A percentile compares a stretch with the other conserved stretches of the same genome.
Conservation (phyloP, 1,284 basidiomycete species). For the Leccinum subfulvum region DNA sequence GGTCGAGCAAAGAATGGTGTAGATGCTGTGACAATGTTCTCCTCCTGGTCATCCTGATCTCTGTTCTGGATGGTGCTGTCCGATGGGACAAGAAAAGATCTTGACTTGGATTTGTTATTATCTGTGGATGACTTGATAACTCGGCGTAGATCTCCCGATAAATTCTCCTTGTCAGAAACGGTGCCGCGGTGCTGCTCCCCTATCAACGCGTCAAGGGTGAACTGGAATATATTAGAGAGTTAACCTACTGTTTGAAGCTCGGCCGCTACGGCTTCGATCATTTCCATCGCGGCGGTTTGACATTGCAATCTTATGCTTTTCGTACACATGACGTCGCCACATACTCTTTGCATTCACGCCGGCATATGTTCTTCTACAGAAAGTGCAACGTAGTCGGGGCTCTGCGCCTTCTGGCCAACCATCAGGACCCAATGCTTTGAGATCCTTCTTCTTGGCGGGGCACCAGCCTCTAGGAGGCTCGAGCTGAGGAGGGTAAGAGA, state of each 20-base stretch:
- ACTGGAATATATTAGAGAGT: not conserved
- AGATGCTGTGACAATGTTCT: constrained; percentile 6
- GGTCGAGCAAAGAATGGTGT: constrained; percentile 17
- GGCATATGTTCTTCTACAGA: constrained; percentile 75
- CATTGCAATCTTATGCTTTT: constrained; percentile 86
- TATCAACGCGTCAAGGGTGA: constrained; percentile 26
- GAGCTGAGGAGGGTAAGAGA: constrained; percentile 68
- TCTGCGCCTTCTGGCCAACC: constrained; percentile 76
- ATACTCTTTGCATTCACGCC: constrained; percentile 84
- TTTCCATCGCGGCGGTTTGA: constrained; percentile 70
- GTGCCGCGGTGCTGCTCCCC: constrained; percentile 32
- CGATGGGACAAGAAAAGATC: constrained; percentile 24
- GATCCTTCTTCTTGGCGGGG: constrained; percentile 72
- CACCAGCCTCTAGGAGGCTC: constrained; percentile 82
- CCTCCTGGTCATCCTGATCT: constrained; percentile 14
- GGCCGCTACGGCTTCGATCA: constrained; percentile 54
- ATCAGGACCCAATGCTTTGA: constrained; percentile 60
- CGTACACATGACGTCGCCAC: constrained; percentile 82
- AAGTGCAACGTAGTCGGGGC: constrained; percentile 74
- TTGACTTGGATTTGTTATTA: constrained; percentile 22
- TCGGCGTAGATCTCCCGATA: constrained; percentile 32
- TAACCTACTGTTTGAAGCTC: constrained; percentile 60
- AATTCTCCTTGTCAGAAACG: constrained; percentile 34
- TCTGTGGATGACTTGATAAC: constrained; percentile 24
- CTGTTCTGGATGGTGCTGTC: constrained; percentile 14